Conservation (phyloP, 2,329 filamentous ascomycete species). For the Diaporthe sp. region DNA sequence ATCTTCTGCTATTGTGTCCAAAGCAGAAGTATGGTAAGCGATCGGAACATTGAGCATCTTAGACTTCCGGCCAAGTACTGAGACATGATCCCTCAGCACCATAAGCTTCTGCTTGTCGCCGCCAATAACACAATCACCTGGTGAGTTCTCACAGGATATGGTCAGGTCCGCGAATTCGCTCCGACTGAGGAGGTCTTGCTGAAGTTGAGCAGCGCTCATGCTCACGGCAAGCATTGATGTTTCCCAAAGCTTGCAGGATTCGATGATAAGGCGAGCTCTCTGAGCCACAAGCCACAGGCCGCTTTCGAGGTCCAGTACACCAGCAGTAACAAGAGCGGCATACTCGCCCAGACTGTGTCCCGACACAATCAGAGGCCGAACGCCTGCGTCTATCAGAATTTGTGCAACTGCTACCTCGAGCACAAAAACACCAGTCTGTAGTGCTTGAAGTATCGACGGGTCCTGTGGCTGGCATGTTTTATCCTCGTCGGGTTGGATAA, state of each 20-base stretch:
- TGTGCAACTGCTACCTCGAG: conserved; percentile 57
- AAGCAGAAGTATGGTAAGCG: not conserved
- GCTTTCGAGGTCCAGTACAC: conserved; percentile 72
- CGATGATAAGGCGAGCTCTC: conserved; percentile 68
- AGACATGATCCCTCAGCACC: conserved; percentile 26
- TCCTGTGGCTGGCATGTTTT: conserved; percentile 43
- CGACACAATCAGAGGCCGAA: conserved; percentile 57
- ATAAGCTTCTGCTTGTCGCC: not conserved
- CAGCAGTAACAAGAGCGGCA: conserved; percentile 74
- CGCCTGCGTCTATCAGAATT: conserved; percentile 59
- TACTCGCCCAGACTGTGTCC: conserved; percentile 76
- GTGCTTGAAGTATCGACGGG: conserved; percentile 3
- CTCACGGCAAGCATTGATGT: conserved; percentile 52
- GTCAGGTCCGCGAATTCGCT: conserved; percentile 75
- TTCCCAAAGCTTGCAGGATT: conserved; percentile 60
- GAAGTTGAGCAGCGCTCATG: conserved; percentile 45
- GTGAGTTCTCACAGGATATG: conserved; percentile 72
- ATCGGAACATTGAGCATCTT: not conserved
- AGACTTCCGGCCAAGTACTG: not conserved
- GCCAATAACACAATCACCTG: conserved; percentile 55
- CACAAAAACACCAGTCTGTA: conserved; percentile 54
- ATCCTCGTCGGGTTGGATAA: conserved; percentile 57
- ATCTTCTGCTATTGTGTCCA: not conserved
- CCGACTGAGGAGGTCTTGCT: conserved; percentile 51
- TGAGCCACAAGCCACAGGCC: conserved; percentile 72